Evolutionary conservation across 345 rosid genomes (phyloP), one percentile per base, ranked within the genome.

Genomic region (Gossypium longicalyx): DNA sequence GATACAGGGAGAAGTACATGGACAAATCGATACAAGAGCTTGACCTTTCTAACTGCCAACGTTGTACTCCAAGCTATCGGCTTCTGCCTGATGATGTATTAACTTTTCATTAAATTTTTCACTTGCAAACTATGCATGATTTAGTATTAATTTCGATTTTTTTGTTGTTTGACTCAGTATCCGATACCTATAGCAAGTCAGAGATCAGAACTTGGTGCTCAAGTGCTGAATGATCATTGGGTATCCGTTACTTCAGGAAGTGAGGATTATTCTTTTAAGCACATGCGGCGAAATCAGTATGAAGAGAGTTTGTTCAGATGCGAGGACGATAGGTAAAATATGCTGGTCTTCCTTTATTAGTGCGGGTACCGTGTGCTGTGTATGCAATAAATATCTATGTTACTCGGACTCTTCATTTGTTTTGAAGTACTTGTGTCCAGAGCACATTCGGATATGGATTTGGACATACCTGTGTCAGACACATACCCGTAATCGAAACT

Each of bases 231-330:
- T 88, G 98, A 94, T 80, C 88, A 89, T 77, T 94, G 98, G 98
- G 98, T 94, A 61, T 92, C 97, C 74, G 98, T 91, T 74, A 94
- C 97, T 60, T 92, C 98, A 47, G 98, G 97, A 83, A 94, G 98
- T 67, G 97, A 91, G 82, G 98, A 92, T 84, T 89, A 89, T 82
- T 92, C 98, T 27, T 94, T 89, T 73, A 94, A 92, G 84, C 98
- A 94, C 80, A 94, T 92, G 98, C 93, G 98, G 34, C 88, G 91
- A 84, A 94, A 94, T 80, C 97, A 91, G 74, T 94, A 92, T 75
- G 98, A 94, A 80, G 98, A 94, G 81, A 91, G 98, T 76, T 85
- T 94, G 85, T 94, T 94, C 77, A 86, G 93, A 89, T 94, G 98
- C 71, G 98, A 94, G 90, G 98, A 94, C 81, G 98, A 92, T 78